Conservation (phyloP, 176 grass and related monocot species). For the Phoenix roebelenii region DNA sequence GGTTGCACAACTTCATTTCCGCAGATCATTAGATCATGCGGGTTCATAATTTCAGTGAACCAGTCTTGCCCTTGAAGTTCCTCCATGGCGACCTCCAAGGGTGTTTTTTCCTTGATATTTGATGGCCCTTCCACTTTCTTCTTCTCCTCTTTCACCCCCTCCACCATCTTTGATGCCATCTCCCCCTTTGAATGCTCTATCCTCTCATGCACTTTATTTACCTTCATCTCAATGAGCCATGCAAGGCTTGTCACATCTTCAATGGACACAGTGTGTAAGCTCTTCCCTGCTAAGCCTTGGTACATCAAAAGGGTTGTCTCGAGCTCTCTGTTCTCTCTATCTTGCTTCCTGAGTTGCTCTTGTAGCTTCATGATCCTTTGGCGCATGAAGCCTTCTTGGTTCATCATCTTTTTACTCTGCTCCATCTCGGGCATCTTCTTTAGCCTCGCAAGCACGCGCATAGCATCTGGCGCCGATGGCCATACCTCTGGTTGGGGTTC, state of each 20-base stretch:
- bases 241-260: constrained; percentile 26
- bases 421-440: constrained; percentile 27
- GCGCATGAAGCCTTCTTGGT: constrained; percentile 24
- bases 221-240: constrained; percentile 14
- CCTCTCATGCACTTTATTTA: not conserved
- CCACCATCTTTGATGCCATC: too few species aligned
- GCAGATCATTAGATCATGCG: not conserved
- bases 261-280: not conserved
- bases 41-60: constrained; percentile 11
- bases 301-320: constrained; percentile 21
- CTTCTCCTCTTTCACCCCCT: too few species aligned
- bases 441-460: constrained; percentile 3
- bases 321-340: constrained; percentile 14
- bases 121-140: too few species aligned
- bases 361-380: constrained; percentile 21
- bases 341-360: constrained; percentile 27
- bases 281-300: constrained; percentile 12
- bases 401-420: constrained; percentile 32
- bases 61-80: constrained; percentile 5
- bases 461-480: not conserved
- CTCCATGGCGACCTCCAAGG: not conserved
- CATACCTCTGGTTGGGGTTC: constrained; percentile 15
- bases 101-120: not conserved
- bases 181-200: not conserved
- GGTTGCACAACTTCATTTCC: not conserved